Conservation (phyloP, 1,284 basidiomycete genomes). For the Fomitopsis schrenkii region DNA sequence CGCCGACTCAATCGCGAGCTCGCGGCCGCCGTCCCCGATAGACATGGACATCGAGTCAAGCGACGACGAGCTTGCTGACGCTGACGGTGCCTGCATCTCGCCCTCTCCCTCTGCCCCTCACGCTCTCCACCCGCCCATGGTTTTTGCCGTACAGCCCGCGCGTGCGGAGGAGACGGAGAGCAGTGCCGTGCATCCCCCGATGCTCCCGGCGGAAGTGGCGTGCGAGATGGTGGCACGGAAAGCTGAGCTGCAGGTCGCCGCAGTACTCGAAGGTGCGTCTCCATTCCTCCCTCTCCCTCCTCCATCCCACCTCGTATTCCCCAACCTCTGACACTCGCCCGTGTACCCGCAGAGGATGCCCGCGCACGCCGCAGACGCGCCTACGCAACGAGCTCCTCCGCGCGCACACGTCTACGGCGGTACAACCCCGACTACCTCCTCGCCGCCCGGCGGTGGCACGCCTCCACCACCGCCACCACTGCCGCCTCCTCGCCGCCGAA, state of each 20-base stretch:
- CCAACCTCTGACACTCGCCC: not conserved
- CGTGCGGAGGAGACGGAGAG: not conserved
- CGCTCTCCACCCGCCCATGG: not conserved
- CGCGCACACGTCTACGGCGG: not conserved
- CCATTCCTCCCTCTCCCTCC: not conserved
- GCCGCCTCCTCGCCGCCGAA: not conserved
- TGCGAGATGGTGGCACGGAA: not conserved
- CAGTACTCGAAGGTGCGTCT: not conserved
- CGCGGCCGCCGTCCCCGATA: not conserved
- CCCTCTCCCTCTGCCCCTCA: not conserved
- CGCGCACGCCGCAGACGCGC: not conserved
- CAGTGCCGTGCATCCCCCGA: not conserved
- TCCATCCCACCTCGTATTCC: not conserved
- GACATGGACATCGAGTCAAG: not conserved
- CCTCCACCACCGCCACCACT: not conserved
- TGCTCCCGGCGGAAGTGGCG: not conserved
- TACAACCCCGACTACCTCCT: slow-evolving; percentile 1
- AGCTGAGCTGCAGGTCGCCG: not conserved
- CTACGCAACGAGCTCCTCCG: not conserved
- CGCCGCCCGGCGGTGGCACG: not conserved
- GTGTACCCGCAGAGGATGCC: not conserved
- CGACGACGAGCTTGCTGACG: not conserved
- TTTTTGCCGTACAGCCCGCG: not conserved
- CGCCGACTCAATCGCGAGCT: not conserved
- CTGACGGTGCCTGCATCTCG: not conserved